Conservation (phyloP, 495 filamentous ascomycete species). For the Podospora didyma region DNA sequence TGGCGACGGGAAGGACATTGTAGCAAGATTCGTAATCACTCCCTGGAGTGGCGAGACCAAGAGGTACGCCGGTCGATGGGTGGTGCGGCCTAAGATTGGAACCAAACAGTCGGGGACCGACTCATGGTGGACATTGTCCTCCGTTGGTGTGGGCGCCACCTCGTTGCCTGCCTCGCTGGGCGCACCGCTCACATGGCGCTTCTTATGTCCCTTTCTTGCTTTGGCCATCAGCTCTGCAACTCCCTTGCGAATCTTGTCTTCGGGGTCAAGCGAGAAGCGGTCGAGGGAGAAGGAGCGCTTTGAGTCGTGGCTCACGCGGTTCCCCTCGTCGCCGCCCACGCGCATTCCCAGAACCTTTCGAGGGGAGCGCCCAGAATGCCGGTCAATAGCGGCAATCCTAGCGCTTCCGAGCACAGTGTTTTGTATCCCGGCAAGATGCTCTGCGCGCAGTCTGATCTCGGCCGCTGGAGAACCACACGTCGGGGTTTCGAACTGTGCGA, state of each 20-base stretch:
- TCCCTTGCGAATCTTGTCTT: slow-evolving; percentile 37
- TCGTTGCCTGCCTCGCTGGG: slow-evolving; percentile 1
- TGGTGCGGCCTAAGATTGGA: slow-evolving; percentile 17
- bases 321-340: slow-evolving; percentile 38
- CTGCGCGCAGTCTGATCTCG: slow-evolving; percentile 64
- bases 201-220: slow-evolving; percentile 26
- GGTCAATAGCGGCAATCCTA: slow-evolving; percentile 17
- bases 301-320: slow-evolving; percentile 27
- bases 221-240: slow-evolving; percentile 37
- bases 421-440: slow-evolving; percentile 54
- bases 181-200: slow-evolving; percentile 2
- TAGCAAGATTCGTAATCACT: slow-evolving; percentile 55
- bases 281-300: slow-evolving; percentile 22
- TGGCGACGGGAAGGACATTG: slow-evolving; percentile 41
- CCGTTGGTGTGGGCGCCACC: neutral
- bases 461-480: slow-evolving; percentile 49
- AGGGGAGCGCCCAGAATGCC: slow-evolving; percentile 19
- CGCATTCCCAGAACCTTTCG: slow-evolving; percentile 31
- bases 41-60: slow-evolving; percentile 77
- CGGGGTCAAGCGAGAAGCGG: slow-evolving; percentile 24
- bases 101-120: slow-evolving; percentile 18
- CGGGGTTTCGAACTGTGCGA: slow-evolving; percentile 53
- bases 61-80: slow-evolving; percentile 58
- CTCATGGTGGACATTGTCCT: slow-evolving; percentile 11
- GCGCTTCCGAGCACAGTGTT: slow-evolving; percentile 33